A percentile compares a stretch with the other conserved stretches of the same genome.
phyloP scores from a whole-genome alignment of 2,329 filamentous ascomycete species.

The Daldinia sp. region DNA sequence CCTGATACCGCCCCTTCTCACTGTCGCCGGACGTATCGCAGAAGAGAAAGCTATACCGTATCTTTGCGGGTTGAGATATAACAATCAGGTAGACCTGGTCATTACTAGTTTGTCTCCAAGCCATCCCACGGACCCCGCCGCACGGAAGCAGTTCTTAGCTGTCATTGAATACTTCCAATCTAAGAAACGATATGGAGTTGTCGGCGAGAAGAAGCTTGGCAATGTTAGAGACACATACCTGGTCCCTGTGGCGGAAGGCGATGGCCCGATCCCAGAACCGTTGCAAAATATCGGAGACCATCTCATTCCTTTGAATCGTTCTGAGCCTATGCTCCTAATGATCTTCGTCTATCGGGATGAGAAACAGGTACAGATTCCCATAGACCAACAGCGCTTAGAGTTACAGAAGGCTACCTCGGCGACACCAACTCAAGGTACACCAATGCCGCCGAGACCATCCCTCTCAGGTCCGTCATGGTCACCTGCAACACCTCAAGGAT shows the following conservation, averaged over 20 bases:
- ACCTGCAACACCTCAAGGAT: conserved; percentile 61
- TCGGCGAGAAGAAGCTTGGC: conserved; percentile 78
- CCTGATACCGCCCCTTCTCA: conserved; percentile 77
- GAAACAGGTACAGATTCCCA: conserved; percentile 51
- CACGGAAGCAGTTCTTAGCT: conserved; percentile 74
- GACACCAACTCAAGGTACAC: conserved; percentile 46
- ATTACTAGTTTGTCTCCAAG: conserved; percentile 77
- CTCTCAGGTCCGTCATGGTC: conserved; percentile 66
- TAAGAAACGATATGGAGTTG: conserved; percentile 87
- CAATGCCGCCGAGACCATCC: conserved; percentile 59
- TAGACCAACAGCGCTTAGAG: conserved; percentile 46
- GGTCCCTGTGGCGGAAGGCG: conserved; percentile 82
- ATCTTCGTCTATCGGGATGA: conserved; percentile 85
- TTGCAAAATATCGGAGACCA: conserved; percentile 90
- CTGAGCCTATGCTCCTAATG: conserved; percentile 82
- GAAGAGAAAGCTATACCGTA: conserved; percentile 89
- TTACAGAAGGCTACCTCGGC: conserved; percentile 48
- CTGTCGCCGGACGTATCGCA: conserved; percentile 83
- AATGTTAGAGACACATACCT: conserved; percentile 93
- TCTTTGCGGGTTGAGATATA: conserved; percentile 86
- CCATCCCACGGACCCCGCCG: conserved; percentile 67
- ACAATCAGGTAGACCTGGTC: conserved; percentile 83
- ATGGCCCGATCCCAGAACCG: conserved; percentile 81
- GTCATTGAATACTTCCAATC: conserved; percentile 89
- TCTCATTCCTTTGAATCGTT: conserved; percentile 76